These are phyloP conservation scores for Backusella westeae DNA, from an alignment of 192 early-diverging fungal genomes.

Conservation along the genomic window DNA sequence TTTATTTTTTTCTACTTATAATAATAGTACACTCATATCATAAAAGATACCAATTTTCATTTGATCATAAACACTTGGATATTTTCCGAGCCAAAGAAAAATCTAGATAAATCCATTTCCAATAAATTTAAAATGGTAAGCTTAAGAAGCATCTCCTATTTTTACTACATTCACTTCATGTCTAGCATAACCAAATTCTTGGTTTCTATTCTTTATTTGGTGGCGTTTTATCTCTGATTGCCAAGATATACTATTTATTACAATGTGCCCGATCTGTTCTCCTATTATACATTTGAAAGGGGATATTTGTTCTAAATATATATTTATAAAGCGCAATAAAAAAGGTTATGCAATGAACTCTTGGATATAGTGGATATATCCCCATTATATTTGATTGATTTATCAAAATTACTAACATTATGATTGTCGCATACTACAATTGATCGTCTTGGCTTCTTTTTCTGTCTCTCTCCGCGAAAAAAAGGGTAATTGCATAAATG, in stretches of 20 bases:
- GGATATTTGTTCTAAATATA: neutral
- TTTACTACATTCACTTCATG: no score
- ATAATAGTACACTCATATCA: no score
- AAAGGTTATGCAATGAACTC: neutral
- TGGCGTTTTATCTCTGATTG: neutral
- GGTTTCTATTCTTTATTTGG: no score
- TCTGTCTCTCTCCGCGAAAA: neutral
- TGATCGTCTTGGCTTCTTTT: neutral
- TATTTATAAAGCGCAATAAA: neutral
- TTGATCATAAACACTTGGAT: no score
- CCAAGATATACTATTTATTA: neutral
- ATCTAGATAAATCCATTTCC: no score
- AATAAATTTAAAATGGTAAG: no score
- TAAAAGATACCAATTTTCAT: no score
- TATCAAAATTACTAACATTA: neutral
- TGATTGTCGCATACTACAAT: neutral
- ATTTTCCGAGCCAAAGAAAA: no score
- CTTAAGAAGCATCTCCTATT: no score
- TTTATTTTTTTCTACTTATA: no score
- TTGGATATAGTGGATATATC: neutral
- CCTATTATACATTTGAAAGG: neutral
- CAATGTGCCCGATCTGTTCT: neutral
- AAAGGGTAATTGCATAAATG: neutral
- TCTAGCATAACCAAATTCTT: no score
- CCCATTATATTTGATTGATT: neutral